Percentiles rank a stretch among this genome's conserved stretches.
Evolutionary conservation across 139 green algal species (phyloP).

Genomic region (Cymbomonas tetramitiformis): DNA sequence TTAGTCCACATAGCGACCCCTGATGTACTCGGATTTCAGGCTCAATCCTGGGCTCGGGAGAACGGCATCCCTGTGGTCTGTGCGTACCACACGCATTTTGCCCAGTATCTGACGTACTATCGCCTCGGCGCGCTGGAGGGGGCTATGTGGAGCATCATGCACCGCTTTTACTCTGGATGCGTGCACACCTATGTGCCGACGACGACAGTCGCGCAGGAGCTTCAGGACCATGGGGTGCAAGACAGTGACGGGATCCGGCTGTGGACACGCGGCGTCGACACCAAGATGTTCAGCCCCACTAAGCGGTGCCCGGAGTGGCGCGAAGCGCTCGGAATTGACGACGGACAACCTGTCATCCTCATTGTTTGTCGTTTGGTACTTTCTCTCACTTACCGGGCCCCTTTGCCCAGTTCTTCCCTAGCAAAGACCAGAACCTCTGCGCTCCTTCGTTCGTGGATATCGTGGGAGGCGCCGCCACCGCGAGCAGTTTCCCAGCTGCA

Average conservation of each 20-base stretch:
- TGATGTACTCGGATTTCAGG: slow-evolving; percentile 10
- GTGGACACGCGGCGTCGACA: slow-evolving; percentile 6
- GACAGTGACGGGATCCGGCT: background rate
- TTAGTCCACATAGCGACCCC: slow-evolving; percentile 15
- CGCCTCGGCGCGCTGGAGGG: background rate
- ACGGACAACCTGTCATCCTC: too few relatives aligned
- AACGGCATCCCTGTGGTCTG: slow-evolving; percentile 7
- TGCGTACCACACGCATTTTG: slow-evolving; percentile 10
- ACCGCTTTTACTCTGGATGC: slow-evolving; percentile 6
- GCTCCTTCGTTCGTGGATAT: too few relatives aligned
- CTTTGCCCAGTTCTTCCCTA: too few relatives aligned
- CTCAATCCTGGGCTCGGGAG: background rate
- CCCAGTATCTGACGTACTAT: slow-evolving; percentile 15
- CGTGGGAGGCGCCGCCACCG: too few relatives aligned
- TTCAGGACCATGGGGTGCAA: slow-evolving; percentile 1
- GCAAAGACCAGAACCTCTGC: too few relatives aligned
- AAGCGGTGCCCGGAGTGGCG: background rate
- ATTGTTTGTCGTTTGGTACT: too few relatives aligned
- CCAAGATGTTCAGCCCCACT: slow-evolving; percentile 1
- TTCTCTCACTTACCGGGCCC: too few relatives aligned
- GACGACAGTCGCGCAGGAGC: background rate
- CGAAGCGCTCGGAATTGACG: too few relatives aligned
- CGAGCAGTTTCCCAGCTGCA: too few relatives aligned
- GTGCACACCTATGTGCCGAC: slow-evolving; percentile 5
- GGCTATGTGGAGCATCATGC: background rate